phyloP scores from a whole-genome alignment of 345 rosid species.

The Cardamine occulta region DNA sequence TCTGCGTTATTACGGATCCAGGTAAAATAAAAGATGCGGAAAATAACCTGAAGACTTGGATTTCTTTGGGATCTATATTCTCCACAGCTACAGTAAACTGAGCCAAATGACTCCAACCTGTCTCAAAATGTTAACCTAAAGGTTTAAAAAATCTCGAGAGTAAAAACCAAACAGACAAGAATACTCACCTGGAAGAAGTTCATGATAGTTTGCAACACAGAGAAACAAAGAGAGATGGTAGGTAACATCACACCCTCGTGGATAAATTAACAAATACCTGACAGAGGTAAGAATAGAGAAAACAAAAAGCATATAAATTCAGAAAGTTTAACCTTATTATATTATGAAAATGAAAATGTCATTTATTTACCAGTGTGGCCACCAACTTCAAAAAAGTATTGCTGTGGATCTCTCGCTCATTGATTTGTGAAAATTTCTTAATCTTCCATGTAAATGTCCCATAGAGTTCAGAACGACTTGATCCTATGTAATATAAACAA shows the following conservation, averaged over 20 bases:
- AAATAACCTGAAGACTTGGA: neutral
- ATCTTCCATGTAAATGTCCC: conserved; percentile 14
- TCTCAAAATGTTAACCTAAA: neutral
- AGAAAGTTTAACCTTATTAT: neutral
- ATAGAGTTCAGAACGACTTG: neutral
- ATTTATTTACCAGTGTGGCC: neutral
- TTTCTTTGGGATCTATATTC: neutral
- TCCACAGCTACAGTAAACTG: neutral
- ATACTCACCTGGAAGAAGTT: neutral
- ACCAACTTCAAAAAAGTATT: neutral
- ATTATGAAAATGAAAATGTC: neutral
- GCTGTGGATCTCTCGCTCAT: conserved; percentile 2
- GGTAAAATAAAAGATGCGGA: no score
- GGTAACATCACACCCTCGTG: neutral
- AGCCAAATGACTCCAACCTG: conserved; percentile 8
- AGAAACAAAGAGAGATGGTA: neutral
- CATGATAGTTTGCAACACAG: neutral
- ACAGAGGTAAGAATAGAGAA: neutral
- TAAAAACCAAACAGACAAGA: neutral
- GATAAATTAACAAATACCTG: neutral
- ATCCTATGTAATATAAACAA: neutral
- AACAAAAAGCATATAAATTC: neutral
- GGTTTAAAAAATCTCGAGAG: neutral
- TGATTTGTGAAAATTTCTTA: neutral
- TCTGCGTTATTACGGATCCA: neutral